Base-by-base conservation (phyloP, 1,284 basidiomycete genomes). In the Heterobasidion occidentale region DNA sequence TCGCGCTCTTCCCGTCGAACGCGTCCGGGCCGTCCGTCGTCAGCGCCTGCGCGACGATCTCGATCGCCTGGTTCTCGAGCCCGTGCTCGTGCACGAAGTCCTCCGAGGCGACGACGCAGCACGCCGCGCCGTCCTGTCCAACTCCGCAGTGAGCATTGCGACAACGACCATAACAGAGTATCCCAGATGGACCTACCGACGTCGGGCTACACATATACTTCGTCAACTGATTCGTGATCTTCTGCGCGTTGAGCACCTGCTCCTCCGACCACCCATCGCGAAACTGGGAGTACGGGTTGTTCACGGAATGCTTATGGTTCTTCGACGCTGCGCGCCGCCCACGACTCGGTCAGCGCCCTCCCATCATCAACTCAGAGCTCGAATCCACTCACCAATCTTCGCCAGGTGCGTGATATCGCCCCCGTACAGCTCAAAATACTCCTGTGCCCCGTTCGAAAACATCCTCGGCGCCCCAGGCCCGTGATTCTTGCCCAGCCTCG, bases 181-280 rank as follows among this genome's bases (percentile, higher is more conserved):
- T 9, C 7, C 19, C 20, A 11, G 11, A 20, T 15, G 57, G 19
- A 52, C 62, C 56, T 56, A 84, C 84, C 6, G 86, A 88, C 38
- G 92, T 94, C 1, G 92, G 92, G 61, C 87, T 91, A 66, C 92
- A 94, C 90, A 93, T 92, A 67, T 83, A 88, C 65, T 89, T 87
- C 2, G 91, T 93, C 48, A 93, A 71, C 65, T 90, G 80, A 52
- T 83, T 83, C 35, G 79, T 88, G 66, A 92, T 83, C 70, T 81
- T 84, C 2, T 79, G 77, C 1, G 86, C 77, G 11, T 77, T 75
- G 51, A 89, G 66, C 19, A 92, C 79, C 63, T 92, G 78, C 60
- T 91, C 83, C 11, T 80, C 79, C 35, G 76, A 84, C 85, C 87
- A 90, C 7, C 85, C 86, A 62, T 85, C 78, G 14, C 83, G 80